Conservation (phyloP, 164 flowering plant species). For the Nymphaea colorata region DNA sequence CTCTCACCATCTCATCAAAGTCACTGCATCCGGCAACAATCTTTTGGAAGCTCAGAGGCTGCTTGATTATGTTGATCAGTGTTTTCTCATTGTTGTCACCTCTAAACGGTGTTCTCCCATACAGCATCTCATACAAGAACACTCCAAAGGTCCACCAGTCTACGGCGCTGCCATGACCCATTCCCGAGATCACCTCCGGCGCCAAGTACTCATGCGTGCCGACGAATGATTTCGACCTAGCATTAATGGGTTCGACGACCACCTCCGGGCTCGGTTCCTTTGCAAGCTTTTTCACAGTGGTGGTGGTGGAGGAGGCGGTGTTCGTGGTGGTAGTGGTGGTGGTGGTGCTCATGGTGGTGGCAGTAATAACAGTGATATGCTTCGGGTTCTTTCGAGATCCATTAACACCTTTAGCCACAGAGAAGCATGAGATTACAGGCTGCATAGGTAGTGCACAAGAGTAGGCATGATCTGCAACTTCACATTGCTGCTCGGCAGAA, state of each 20-base stretch:
- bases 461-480: constrained; percentile 10
- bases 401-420: constrained; percentile 11
- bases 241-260: constrained; percentile 62
- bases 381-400: constrained; percentile 6
- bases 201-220: constrained; percentile 97
- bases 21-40: constrained; percentile 25
- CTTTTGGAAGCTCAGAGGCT: constrained; percentile 57
- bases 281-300: background rate
- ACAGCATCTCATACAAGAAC: constrained; percentile 66
- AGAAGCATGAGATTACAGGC: constrained; percentile 71
- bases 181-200: constrained; percentile 78
- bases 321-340: background rate
- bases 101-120: constrained; percentile 77
- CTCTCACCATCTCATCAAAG: constrained; percentile 49
- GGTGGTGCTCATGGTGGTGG: constrained; percentile 1
- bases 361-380: too few species aligned
- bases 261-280: constrained; percentile 30
- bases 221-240: constrained; percentile 70
- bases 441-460: constrained; percentile 49
- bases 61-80: constrained; percentile 54
- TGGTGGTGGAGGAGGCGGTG: too few species aligned
- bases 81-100: constrained; percentile 84
- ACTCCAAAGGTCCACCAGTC: constrained; percentile 97
- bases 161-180: constrained; percentile 77
- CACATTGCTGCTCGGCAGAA: background rate